Conservation (phyloP, 345 rosid genomes). For the Lumnitzera racemosa region DNA sequence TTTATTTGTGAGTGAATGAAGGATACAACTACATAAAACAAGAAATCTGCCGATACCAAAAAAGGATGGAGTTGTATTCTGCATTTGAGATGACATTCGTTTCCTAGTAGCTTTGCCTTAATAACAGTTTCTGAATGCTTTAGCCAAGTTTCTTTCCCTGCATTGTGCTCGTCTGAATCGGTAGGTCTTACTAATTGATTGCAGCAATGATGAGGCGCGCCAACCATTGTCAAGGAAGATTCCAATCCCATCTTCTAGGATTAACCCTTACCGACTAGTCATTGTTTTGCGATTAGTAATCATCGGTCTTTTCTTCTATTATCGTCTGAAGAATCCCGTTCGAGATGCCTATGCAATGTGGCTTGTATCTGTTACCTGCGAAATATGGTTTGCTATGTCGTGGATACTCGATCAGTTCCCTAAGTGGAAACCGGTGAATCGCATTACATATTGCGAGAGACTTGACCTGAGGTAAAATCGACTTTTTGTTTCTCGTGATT, state of each 20-base stretch:
- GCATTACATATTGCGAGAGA: constrained; percentile 11
- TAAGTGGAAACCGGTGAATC: constrained; percentile 17
- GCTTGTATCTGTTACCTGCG: constrained; percentile 15
- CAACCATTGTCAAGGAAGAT: constrained; percentile 23
- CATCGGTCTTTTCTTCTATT: constrained; percentile 14
- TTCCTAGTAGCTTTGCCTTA: too few relatives aligned
- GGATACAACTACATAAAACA: too few relatives aligned
- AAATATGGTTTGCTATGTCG: constrained; percentile 16
- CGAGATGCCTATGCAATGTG: constrained; percentile 11
- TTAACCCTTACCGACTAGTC: constrained; percentile 18
- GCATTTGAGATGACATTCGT: too few relatives aligned
- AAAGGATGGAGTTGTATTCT: too few relatives aligned
- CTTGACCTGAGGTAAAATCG: constrained; percentile 10
- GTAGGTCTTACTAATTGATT: background rate
- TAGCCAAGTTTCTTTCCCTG: too few relatives aligned
- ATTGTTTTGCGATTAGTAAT: constrained; percentile 6
- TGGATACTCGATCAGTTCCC: constrained; percentile 22
- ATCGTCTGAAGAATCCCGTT: constrained; percentile 16
- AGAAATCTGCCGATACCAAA: too few relatives aligned
- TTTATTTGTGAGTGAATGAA: too few relatives aligned
- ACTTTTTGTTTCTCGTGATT: background rate
- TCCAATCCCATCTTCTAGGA: constrained; percentile 18
- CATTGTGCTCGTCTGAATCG: constrained; percentile 2
- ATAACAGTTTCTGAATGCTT: too few relatives aligned
- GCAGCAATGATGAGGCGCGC: constrained; percentile 20